Evolutionary conservation across 352 stramenopile genomes (phyloP).

Genomic region (Elongisporangium undulatum): DNA sequence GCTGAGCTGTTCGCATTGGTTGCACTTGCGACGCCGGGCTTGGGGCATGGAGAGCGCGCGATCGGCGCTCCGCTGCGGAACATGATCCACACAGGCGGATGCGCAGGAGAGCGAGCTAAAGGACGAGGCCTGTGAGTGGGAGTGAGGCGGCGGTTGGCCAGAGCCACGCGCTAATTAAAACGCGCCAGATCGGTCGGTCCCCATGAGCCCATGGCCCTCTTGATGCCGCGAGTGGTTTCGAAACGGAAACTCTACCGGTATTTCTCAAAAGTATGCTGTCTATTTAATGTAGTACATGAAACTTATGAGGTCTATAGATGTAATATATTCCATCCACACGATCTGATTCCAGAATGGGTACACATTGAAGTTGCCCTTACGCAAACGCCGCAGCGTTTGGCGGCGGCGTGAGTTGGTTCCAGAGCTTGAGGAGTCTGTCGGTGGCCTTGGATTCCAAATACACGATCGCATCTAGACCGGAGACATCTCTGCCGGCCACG

Average conservation of each 20-base stretch:
- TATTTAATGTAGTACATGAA: too few relatives aligned
- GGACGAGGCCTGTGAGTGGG: background rate
- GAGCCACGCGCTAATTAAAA: background rate
- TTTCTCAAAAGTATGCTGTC: too few relatives aligned
- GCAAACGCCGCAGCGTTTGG: background rate
- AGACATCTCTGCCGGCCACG: background rate
- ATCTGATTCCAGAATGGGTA: too few relatives aligned
- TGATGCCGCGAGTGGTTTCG: background rate
- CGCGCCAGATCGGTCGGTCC: background rate
- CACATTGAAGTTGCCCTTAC: too few relatives aligned
- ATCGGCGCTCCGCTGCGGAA: background rate
- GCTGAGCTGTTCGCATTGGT: background rate
- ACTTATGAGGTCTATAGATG: too few relatives aligned
- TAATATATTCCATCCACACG: too few relatives aligned
- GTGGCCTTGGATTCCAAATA: constrained; percentile 11
- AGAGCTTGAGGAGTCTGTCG: constrained; percentile 6
- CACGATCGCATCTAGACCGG: constrained; percentile 10
- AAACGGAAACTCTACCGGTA: background rate
- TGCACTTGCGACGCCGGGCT: background rate
- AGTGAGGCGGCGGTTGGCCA: background rate
- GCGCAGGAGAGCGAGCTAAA: background rate
- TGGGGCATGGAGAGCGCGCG: background rate
- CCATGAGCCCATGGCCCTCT: background rate
- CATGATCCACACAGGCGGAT: background rate
- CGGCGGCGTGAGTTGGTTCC: background rate